Base-by-base conservation (phyloP, 139 green algal species). In the Tetraselmis chui region DNA sequence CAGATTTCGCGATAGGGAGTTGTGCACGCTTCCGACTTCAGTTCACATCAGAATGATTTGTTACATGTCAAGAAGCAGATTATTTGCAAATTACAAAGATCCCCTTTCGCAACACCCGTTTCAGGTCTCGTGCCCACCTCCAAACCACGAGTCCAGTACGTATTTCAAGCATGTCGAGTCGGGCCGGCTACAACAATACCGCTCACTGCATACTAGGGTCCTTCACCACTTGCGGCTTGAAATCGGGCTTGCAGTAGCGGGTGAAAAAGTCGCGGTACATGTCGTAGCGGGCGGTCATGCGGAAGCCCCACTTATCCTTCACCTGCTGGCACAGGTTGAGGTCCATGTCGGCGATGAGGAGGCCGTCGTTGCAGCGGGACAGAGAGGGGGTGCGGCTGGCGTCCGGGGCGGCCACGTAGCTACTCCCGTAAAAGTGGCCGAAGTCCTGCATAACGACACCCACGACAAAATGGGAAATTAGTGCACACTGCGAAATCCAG, bases 401-500 rank as follows among this genome's bases (percentile, higher is more conserved):
- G 81, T 99, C 96, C 2, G 96, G 96, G 29, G 94, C 94, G 1
- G 96, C 93, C 31, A 99, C 91, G 88, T 98, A 99, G 85, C 83
- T 93, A 79, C 85, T 94, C 82, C 96, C 96, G 81, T 99, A 99
- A 78, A 98, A 97, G 84, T 94, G 93, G 25, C 95, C 94, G 90
- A 97, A 96, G 78, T 93, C 90, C 86, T 93, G 85, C 5, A 28
- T 28, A 11, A 27, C 74, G 67, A 11, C 31, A 31, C 2, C 77
- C 32, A 58, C 28, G 2, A 0, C 31, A 67, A 67, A 67, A 18
- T 5, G n/a, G n/a, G n/a, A n/a, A n/a, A n/a, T n/a, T n/a, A n/a
- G n/a, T n/a, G n/a, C n/a, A n/a, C 45, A 67, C 45, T 25, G 45
- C 45, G 45, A 5, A 67, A 67, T 67, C 45, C 45, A 67, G 45